Evolutionary conservation across 2,329 filamentous ascomycete genomes (phyloP).

Genomic region (Phialophora verrucosa): DNA sequence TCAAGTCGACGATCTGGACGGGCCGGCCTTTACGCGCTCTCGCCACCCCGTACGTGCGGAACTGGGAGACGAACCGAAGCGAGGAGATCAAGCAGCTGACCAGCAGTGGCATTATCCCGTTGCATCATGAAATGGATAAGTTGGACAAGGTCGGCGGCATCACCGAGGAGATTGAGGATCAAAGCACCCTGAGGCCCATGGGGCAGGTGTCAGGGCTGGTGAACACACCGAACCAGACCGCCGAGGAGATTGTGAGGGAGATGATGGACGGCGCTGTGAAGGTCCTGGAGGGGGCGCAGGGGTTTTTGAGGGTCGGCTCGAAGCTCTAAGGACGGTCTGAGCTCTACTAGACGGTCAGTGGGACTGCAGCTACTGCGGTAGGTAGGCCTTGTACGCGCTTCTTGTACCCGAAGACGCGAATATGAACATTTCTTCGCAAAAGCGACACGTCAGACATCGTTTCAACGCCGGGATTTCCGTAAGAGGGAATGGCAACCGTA

Average conservation of each 20-base stretch:
- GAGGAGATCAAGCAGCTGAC: slow-evolving; percentile 70
- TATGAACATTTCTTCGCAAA: no score
- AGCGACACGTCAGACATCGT: no score
- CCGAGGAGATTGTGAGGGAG: slow-evolving; percentile 75
- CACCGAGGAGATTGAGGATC: slow-evolving; percentile 67
- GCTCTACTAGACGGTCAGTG: neutral
- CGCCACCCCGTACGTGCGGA: slow-evolving; percentile 74
- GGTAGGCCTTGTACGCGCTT: no score
- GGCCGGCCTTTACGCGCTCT: slow-evolving; percentile 75
- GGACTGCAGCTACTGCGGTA: no score
- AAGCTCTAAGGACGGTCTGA: neutral
- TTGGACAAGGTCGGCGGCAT: slow-evolving; percentile 35
- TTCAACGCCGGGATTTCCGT: no score
- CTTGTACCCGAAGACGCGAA: no score
- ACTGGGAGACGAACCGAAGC: slow-evolving; percentile 72
- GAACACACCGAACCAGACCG: slow-evolving; percentile 66
- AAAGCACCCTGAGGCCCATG: slow-evolving; percentile 61
- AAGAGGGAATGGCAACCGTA: no score
- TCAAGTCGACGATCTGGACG: slow-evolving; percentile 76
- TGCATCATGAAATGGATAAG: slow-evolving; percentile 55
- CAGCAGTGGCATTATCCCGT: slow-evolving; percentile 71
- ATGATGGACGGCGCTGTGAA: slow-evolving; percentile 72
- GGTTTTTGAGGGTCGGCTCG: slow-evolving; percentile 2
- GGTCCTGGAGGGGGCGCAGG: slow-evolving; percentile 13
- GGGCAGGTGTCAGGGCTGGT: slow-evolving; percentile 80